Base-by-base conservation (phyloP, 306 rosid species). In the Boehmeria nivea region DNA sequence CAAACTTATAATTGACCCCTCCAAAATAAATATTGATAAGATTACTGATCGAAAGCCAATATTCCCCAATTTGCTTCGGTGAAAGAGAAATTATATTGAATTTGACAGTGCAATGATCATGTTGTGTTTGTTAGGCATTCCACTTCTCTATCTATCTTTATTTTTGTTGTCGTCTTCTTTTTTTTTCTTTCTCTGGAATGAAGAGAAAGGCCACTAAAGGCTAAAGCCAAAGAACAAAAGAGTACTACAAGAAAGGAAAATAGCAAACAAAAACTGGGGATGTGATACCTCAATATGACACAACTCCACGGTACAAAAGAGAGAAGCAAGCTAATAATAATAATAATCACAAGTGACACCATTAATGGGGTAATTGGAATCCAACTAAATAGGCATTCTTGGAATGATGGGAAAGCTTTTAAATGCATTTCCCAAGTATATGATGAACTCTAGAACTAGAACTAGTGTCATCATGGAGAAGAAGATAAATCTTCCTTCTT, bases 281-380 rank as follows among this genome's bases (percentile, higher is more conserved):
- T 23, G 6, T 53, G 36, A 53, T 17, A 18, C n/a, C 12, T 27
- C 59, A 17, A 28, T 28, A 10, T 33, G 59, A 53, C 43, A 53
- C 11, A 51, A 51, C 5, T 9, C n/a, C 14, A 47, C 19, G 27
- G n/a, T 11, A 19, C 6, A 42, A 42, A 18, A 44, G 36, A 31
- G 36, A 31, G 9, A 31, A 31, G 36, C n/a, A n/a, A n/a, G n/a
- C n/a, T n/a, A n/a, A n/a, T n/a, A n/a, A 31, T 31, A 14, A 40
- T 3, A 52, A 15, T 1, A 36, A 14, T 15, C 15, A 50, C 6
- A n/a, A 6, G 57, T 51, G 57, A 51, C 38, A 52, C 59, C 26
- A 52, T 28, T 52, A 34, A 33, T 11, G 45, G 59, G n/a, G 14
- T 14, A 0, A 20, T 53, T 31, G 59, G 59, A 53, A 23, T 53